Percentiles rank a stretch among this genome's conserved stretches.
These are phyloP conservation scores for Pythium grandisporangium DNA, from an alignment of 352 stramenopile genomes.

Conservation along the genomic window DNA sequence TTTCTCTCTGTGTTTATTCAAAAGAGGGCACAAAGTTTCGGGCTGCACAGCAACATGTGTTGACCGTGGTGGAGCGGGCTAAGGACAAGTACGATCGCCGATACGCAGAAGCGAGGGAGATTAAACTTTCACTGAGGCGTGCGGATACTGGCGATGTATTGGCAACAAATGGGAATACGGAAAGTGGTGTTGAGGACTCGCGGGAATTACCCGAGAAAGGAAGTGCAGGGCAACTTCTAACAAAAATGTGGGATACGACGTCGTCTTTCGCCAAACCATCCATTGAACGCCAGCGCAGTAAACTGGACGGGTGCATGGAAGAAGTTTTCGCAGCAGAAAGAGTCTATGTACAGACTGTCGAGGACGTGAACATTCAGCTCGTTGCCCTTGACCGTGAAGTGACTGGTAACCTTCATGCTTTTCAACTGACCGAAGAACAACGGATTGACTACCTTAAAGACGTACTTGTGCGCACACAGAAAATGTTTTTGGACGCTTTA, in stretches of 20 bases:
- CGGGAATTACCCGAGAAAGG: too few relatives aligned
- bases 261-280: slow-evolving; percentile 57
- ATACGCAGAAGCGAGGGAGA: slow-evolving; percentile 54
- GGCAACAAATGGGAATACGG: slow-evolving; percentile 18
- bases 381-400: slow-evolving; percentile 58
- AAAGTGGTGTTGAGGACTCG: too few relatives aligned
- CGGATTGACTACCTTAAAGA: slow-evolving; percentile 75
- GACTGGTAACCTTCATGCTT: slow-evolving; percentile 67
- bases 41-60: slow-evolving; percentile 49
- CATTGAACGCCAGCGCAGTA: slow-evolving; percentile 51
- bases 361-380: slow-evolving; percentile 58
- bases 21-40: slow-evolving; percentile 74
- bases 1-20: too few relatives aligned
- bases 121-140: too few relatives aligned
- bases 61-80: slow-evolving; percentile 46
- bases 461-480: slow-evolving; percentile 58
- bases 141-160: too few relatives aligned
- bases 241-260: slow-evolving; percentile 76
- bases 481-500: slow-evolving; percentile 37
- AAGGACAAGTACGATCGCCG: slow-evolving; percentile 76
- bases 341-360: slow-evolving; percentile 52
- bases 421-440: slow-evolving; percentile 80
- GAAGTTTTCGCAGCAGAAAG: slow-evolving; percentile 64
- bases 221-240: slow-evolving; percentile 50
- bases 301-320: slow-evolving; percentile 48